Evolutionary conservation across 352 stramenopile species (phyloP), one percentile per base, ranked within the genome.

Genomic region (Globisporangium abappressorium): DNA sequence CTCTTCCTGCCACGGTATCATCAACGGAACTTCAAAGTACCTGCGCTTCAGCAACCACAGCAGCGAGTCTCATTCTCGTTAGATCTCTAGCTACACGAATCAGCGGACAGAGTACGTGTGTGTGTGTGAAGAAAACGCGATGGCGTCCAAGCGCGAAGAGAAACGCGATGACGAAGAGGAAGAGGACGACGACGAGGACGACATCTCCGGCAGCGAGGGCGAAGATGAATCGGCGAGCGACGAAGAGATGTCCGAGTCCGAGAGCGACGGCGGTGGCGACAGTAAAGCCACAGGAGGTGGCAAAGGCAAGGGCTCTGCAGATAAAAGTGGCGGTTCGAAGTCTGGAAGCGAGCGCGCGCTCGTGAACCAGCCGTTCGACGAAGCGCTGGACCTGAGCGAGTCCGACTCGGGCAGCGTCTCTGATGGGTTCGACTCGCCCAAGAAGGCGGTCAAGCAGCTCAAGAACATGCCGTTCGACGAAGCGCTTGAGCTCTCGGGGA

Each of bases 391-490:
- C 57, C 72, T 97, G 59, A 96, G 88, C 61, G 89, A 95, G 69
- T 96, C 88, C 3, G 84, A 93, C 57, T 70, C 57, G 3, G 78
- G 75, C 55, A 87, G 81, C 61, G 62, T 79, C 58, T 80, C 79
- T 5, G 77, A 87, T 57, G 51, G 63, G 2, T 62, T 74, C 22
- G 83, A 92, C 33, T 91, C 84, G 49, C 85, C 83, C 64, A 91
- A 89, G 73, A 89, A 84, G 49, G 68, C 66, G 30, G 57, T 56
- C 30, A 84, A 82, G 65, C 60, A 65, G 22, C n/a, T 94, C 38
- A 91, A 92, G 67, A 92, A 94, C 58, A 76, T 89, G 72, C 85
- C 81, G 22, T 93, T 94, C 57, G 86, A 94, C 53, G 88, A 96
- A 66, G 88, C 86, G 1, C 75, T 96, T 0, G 88, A 95, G 69